These are phyloP conservation scores for Infundibulicybe gibba DNA, from an alignment of 768 basidiomycete species.

Conservation along the genomic window DNA sequence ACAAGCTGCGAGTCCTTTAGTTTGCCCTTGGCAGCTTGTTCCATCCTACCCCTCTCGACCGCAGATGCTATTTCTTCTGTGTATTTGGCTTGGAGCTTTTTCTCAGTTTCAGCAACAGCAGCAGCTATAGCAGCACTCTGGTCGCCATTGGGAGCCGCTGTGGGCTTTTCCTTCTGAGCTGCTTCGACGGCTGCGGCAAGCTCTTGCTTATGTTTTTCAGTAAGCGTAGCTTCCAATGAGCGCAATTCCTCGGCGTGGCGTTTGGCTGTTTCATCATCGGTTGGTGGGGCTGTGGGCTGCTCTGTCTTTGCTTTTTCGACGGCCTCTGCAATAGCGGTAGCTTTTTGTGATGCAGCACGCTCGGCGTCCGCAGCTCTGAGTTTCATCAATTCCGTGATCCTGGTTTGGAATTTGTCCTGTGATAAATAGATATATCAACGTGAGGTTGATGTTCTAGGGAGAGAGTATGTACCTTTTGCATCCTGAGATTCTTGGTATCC, in stretches of 20 bases:
- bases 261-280: slow-evolving; percentile 38
- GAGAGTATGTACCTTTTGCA: slow-evolving; percentile 31
- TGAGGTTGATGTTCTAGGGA: not conserved
- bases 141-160: slow-evolving; percentile 28
- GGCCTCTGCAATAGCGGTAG: slow-evolving; percentile 50
- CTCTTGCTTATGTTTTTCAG: slow-evolving; percentile 48
- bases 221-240: slow-evolving; percentile 49
- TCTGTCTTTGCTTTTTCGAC: slow-evolving; percentile 54
- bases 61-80: slow-evolving; percentile 59
- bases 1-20: slow-evolving; percentile 72
- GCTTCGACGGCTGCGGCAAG: slow-evolving; percentile 51
- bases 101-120: slow-evolving; percentile 46
- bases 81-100: slow-evolving; percentile 41
- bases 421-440: slow-evolving; percentile 1
- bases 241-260: slow-evolving; percentile 61
- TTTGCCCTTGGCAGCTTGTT: slow-evolving; percentile 56
- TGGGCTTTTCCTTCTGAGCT: slow-evolving; percentile 23
- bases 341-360: slow-evolving; percentile 24
- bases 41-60: slow-evolving; percentile 66
- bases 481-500: slow-evolving; percentile 39
- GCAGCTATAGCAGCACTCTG: slow-evolving; percentile 47
- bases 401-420: slow-evolving; percentile 62
- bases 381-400: slow-evolving; percentile 50
- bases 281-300: slow-evolving; percentile 18
- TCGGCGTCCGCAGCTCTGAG: slow-evolving; percentile 45